phyloP scores from a whole-genome alignment of 805 yeast genomes.

The Yarrowia bubula region DNA sequence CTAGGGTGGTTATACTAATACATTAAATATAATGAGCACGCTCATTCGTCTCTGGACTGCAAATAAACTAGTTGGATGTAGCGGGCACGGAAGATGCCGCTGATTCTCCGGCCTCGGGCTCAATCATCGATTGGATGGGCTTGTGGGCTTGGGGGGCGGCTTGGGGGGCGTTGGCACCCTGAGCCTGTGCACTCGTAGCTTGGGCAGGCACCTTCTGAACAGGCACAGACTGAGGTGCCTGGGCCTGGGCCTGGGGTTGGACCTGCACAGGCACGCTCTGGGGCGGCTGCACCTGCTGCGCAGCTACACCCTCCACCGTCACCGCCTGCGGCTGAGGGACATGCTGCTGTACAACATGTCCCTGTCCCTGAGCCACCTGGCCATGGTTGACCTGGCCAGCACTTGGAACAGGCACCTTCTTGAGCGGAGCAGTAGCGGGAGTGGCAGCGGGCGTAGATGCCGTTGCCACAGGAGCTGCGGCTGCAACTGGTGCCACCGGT shows the following conservation, averaged over 20 bases:
- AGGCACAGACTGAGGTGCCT: too few species aligned
- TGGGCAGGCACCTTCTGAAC: too few species aligned
- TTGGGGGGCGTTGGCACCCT: too few species aligned
- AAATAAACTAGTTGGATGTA: conserved; percentile 4
- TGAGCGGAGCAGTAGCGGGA: not conserved
- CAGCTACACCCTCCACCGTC: too few species aligned
- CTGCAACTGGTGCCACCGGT: not conserved
- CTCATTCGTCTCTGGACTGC: not conserved
- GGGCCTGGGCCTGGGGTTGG: too few species aligned
- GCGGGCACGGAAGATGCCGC: conserved; percentile 3
- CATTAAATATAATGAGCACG: conserved; percentile 18
- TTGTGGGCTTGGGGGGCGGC: not conserved
- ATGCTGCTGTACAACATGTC: not conserved
- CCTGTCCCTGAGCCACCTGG: conserved; percentile 3
- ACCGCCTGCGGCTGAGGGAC: not conserved
- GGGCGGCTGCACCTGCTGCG: too few species aligned
- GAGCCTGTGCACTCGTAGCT: too few species aligned
- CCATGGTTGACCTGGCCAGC: not conserved
- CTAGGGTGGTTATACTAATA: not conserved
- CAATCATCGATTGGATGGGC: conserved; percentile 14
- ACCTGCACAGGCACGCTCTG: too few species aligned
- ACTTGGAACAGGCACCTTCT: conserved; percentile 13
- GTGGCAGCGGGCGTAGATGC: not conserved
- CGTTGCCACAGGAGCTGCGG: not conserved
- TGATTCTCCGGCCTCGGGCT: conserved; percentile 5